phyloP scores from a whole-genome alignment of 306 rosid genomes.

The Lablab purpureus region DNA sequence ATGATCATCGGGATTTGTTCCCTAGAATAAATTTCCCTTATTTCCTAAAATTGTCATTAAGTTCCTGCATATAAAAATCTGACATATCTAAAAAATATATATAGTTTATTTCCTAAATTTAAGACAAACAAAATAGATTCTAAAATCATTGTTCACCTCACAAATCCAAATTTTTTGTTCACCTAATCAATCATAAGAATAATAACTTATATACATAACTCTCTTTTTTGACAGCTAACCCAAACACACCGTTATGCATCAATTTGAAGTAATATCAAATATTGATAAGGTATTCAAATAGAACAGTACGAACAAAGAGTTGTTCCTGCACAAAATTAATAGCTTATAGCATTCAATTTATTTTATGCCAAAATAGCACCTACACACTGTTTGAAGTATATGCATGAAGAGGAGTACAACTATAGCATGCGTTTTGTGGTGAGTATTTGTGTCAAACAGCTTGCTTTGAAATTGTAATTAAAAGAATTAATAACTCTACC shows the following conservation, averaged over 20 bases:
- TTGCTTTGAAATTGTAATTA: background rate
- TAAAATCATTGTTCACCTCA: background rate
- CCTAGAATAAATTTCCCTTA: too few relatives aligned
- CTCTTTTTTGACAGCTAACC: background rate
- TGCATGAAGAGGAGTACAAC: slow-evolving; percentile 22
- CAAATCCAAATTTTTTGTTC: background rate
- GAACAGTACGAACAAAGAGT: background rate
- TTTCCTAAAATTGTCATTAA: too few relatives aligned
- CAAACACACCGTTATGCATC: background rate
- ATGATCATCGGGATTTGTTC: too few relatives aligned
- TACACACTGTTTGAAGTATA: slow-evolving; percentile 11
- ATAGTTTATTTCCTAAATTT: too few relatives aligned
- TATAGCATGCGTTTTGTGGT: background rate
- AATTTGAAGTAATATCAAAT: slow-evolving; percentile 17
- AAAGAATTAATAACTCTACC: slow-evolving; percentile 61
- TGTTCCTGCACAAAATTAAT: background rate
- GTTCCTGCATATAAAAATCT: too few relatives aligned
- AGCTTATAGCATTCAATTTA: slow-evolving; percentile 17
- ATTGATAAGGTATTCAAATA: slow-evolving; percentile 34
- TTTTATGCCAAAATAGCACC: slow-evolving; percentile 26
- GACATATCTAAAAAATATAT: too few relatives aligned
- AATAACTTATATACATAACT: background rate
- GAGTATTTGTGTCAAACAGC: background rate
- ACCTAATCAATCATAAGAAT: background rate
- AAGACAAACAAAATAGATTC: background rate